Base-by-base conservation (phyloP, 495 filamentous ascomycete genomes). In the Rusavskia elegans region DNA sequence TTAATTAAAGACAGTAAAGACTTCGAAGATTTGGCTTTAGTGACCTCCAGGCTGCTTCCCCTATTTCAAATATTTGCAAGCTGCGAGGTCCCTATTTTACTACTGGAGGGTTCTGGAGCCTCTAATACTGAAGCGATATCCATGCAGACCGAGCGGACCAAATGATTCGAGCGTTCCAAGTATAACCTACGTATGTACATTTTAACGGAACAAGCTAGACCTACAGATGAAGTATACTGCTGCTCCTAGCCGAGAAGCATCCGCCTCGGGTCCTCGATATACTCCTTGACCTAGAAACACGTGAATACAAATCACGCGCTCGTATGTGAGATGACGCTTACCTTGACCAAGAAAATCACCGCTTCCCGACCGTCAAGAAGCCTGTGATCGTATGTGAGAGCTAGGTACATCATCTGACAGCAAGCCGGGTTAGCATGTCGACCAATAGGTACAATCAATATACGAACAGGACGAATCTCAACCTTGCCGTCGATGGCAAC, bases 301-400 rank as follows among this genome's bases (percentile, higher is more conserved):
- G 63, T 48, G n/a, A 11, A 17, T 27, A 25, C 53, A 13, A 21
- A 0, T 17, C 37, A 5, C 3, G 27, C 2, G 38, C 13, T 14
- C 2, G 29, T 25, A 17, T 16, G 49, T 21, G 16, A 13, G 19
- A 32, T 13, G 37, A 17, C 25, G 56, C 60, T 53, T 60, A 78
- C 82, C 82, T 95, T 97, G 42, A 98, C 84, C 57, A 98, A 72
- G 78, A 98, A 98, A 54, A 90, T 93, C 27, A 95, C 89, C 13
- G 89, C 93, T 72, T 98, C 92, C 59, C 92, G 81, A 25, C 92
- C 93, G 66, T 97, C 93, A 25, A 98, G 73, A 37, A 97, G 77
- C 57, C 92, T 84, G 68, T 98, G 92, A 62, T 98, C 92, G 64
- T 98, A 98, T 16, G 92, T 98, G 48, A 98, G 77, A 39, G 92